A percentile compares a stretch with the other conserved stretches of the same genome.
phyloP scores from a whole-genome alignment of 306 rosid genomes.

The Hylodesmum podocarpum region DNA sequence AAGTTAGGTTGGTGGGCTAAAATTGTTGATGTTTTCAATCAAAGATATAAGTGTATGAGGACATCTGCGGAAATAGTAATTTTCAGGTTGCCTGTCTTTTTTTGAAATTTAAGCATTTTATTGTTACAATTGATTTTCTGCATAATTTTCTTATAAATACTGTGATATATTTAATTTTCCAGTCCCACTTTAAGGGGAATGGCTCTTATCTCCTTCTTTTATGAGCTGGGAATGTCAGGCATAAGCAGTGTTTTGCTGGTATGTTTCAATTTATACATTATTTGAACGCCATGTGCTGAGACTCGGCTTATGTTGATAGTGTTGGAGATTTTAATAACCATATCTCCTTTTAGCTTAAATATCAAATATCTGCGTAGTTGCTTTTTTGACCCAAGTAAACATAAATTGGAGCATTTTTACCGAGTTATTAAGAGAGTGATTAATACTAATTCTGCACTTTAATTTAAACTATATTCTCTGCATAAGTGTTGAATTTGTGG shows the following conservation, averaged over 20 bases:
- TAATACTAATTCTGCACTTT: background rate
- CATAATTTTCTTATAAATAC: slow-evolving; percentile 2
- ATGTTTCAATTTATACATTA: slow-evolving; percentile 9
- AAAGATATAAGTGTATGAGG: slow-evolving; percentile 62
- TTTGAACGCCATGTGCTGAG: background rate
- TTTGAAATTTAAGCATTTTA: background rate
- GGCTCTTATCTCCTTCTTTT: slow-evolving; percentile 74
- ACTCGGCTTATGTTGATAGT: background rate
- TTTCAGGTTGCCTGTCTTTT: slow-evolving; percentile 45
- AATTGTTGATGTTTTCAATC: slow-evolving; percentile 38
- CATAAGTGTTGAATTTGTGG: background rate
- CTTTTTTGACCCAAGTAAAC: background rate
- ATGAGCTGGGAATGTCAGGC: slow-evolving; percentile 80
- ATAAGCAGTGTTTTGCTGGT: slow-evolving; percentile 66
- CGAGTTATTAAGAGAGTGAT: background rate
- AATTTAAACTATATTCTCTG: background rate
- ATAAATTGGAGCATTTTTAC: background rate
- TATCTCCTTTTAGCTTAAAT: background rate
- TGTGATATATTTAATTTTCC: slow-evolving; percentile 33
- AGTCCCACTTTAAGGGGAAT: slow-evolving; percentile 73
- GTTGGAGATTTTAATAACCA: background rate
- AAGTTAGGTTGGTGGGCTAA: slow-evolving; percentile 45
- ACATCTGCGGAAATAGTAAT: slow-evolving; percentile 58
- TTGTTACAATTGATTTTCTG: background rate
- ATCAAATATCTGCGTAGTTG: background rate